Evolutionary conservation across 164 flowering plant genomes (phyloP), one percentile per base, ranked within the genome.

Genomic region (Magnolia kwangsiensis): DNA sequence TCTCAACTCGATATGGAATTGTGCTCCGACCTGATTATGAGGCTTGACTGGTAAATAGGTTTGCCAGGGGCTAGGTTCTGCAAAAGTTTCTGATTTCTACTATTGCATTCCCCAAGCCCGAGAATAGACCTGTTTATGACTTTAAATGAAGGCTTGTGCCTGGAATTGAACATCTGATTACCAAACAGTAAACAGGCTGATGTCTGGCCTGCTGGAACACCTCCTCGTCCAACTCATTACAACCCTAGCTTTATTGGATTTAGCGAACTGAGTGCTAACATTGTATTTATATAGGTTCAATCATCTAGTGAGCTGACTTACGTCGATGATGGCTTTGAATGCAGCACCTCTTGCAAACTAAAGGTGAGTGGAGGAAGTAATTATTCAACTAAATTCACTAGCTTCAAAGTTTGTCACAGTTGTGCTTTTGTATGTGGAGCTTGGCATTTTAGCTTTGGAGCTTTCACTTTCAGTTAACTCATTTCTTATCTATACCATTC

Each of bases 341-440:
- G 84, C 65, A 84, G 87, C 78, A 24, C 69, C 77, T 79, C 84
- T 64, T 89, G 93, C 83, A 81, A 84, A 75, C 51, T 91, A 50
- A 92, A 88, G 94, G 98, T 90, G 67, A 74, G 83, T 51, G 16
- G 19, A 13, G 19, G 71, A 68, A 18, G 29, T 4, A 37, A 31
- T 68, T 14, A 29, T 68, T 68, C 19, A 18, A 18, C 45, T 29
- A n/a, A 68, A 29, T 29, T 68, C 18, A 2, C 23, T 68, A 8
- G 27, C 4, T 23, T 31, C 51, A 68, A 16, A 55, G 5, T 31
- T 68, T 1, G 19, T 68, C 1, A 5, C 31, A 66, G 4, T 68
- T 18, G 4, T 68, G 19, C 16, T 29, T 64, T 9, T 29, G 71
- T 13, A 13, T 37, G 51, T 29, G 24, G 19, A 68, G 4, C 4